Conservation (phyloP, 768 basidiomycete species). For the Panus rudis region DNA sequence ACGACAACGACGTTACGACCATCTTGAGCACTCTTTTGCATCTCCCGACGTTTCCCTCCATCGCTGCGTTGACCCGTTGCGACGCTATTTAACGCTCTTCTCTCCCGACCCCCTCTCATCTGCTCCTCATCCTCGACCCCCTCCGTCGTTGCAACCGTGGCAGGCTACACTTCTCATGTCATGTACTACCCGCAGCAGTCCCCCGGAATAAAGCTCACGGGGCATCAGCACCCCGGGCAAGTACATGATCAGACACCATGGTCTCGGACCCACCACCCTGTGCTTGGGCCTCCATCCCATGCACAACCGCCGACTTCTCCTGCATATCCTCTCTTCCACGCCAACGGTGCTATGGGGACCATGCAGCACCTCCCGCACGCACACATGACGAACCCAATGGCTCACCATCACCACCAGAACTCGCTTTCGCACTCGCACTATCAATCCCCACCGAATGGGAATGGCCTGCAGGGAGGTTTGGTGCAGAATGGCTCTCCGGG, state of each 20-base stretch:
- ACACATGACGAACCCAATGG: slow-evolving; percentile 44
- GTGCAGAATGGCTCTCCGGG: slow-evolving; percentile 47
- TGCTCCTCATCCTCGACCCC: neutral
- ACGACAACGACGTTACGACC: no score
- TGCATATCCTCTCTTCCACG: slow-evolving; percentile 73
- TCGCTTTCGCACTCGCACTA: slow-evolving; percentile 60
- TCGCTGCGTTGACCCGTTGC: neutral
- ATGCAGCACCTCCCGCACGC: slow-evolving; percentile 57
- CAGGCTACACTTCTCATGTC: slow-evolving; percentile 29
- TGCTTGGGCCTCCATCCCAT: slow-evolving; percentile 37
- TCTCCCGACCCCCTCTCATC: slow-evolving; percentile 12
- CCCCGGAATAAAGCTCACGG: slow-evolving; percentile 71
- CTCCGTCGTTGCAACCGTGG: neutral
- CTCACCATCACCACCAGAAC: slow-evolving; percentile 69
- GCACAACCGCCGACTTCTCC: slow-evolving; percentile 66
- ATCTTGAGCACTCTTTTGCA: slow-evolving; percentile 11
- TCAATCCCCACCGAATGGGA: slow-evolving; percentile 71
- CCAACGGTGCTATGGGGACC: slow-evolving; percentile 40
- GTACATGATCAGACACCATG: slow-evolving; percentile 61
- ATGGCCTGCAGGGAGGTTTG: slow-evolving; percentile 32
- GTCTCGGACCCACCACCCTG: slow-evolving; percentile 56
- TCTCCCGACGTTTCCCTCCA: neutral
- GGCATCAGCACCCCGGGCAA: slow-evolving; percentile 40
- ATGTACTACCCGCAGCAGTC: slow-evolving; percentile 88
- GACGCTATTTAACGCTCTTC: slow-evolving; percentile 2